These are phyloP conservation scores for Pichia exigua DNA, from an alignment of 805 yeast species.

Conservation along the genomic window DNA sequence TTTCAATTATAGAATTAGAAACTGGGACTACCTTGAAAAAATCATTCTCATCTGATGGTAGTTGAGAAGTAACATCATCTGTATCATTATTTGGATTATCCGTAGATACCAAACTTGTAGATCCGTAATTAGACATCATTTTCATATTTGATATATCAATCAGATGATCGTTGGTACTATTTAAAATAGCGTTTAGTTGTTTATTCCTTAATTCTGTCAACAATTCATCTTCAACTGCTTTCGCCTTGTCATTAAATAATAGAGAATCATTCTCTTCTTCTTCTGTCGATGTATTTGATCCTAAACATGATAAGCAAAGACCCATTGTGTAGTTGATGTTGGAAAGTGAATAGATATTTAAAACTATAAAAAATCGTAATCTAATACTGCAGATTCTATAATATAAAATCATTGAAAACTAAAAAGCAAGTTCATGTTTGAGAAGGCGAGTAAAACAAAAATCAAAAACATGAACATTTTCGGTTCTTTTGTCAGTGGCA, in stretches of 20 bases:
- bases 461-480: neutral
- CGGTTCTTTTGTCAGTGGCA: neutral
- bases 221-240: constrained; percentile 16
- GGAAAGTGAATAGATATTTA: no score
- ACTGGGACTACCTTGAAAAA: constrained; percentile 7
- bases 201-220: constrained; percentile 24
- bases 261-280: constrained; percentile 7
- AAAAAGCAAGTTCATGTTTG: neutral
- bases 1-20: constrained; percentile 1
- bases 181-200: constrained; percentile 26
- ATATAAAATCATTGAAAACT: neutral
- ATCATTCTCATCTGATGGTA: constrained; percentile 4
- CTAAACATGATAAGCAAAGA: constrained; percentile 27
- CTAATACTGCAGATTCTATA: neutral
- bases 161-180: constrained; percentile 28
- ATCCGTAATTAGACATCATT: constrained; percentile 3
- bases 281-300: constrained; percentile 3
- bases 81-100: neutral
- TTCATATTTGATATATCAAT: constrained; percentile 23
- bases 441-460: neutral
- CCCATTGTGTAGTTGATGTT: constrained; percentile 23
- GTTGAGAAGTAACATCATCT: constrained; percentile 1
- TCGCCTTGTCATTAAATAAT: constrained; percentile 4
- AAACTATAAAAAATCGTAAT: no score
- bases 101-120: neutral